Percentiles rank a stretch among this genome's conserved stretches.
These are phyloP conservation scores for Leptodermis oblonga DNA, from an alignment of 257 asterid species.

Conservation along the genomic window DNA sequence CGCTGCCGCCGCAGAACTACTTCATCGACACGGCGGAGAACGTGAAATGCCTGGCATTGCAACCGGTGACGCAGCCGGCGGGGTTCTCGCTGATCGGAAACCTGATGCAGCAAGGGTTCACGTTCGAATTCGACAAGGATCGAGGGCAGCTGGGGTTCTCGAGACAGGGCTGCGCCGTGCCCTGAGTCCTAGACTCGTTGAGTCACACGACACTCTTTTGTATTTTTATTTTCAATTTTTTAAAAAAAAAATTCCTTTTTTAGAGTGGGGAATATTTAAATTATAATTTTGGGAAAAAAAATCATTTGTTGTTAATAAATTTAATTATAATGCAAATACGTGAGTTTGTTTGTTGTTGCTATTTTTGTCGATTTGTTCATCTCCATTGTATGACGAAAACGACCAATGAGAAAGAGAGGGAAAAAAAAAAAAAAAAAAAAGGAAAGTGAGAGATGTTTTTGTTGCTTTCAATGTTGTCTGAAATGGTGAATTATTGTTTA, in stretches of 20 bases:
- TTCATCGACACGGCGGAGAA: slow-evolving; percentile 58
- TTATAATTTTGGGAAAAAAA: neutral
- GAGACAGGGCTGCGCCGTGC: slow-evolving; percentile 47
- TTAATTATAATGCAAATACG: slow-evolving; percentile 8
- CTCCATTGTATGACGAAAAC: slow-evolving; percentile 35
- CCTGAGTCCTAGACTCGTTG: slow-evolving; percentile 26
- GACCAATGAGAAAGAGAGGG: slow-evolving; percentile 27
- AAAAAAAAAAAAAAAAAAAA: slow-evolving; percentile 14
- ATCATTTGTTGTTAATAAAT: slow-evolving; percentile 14
- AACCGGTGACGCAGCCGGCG: slow-evolving; percentile 38
- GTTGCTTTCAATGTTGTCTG: slow-evolving; percentile 34
- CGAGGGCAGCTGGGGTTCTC: slow-evolving; percentile 55
- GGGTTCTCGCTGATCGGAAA: slow-evolving; percentile 74
- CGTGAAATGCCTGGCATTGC: slow-evolving; percentile 69
- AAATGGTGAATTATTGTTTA: slow-evolving; percentile 9
- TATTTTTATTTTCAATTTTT: neutral
- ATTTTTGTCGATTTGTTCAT: slow-evolving; percentile 14
- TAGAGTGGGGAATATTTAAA: neutral
- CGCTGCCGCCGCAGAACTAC: slow-evolving; percentile 67
- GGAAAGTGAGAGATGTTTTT: slow-evolving; percentile 22
- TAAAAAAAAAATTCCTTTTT: no score
- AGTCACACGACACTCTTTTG: slow-evolving; percentile 11
- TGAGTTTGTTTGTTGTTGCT: slow-evolving; percentile 2
- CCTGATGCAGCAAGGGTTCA: slow-evolving; percentile 78
- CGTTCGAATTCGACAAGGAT: slow-evolving; percentile 62